phyloP scores from a whole-genome alignment of 495 filamentous ascomycete species.

The Choiromyces venosus region DNA sequence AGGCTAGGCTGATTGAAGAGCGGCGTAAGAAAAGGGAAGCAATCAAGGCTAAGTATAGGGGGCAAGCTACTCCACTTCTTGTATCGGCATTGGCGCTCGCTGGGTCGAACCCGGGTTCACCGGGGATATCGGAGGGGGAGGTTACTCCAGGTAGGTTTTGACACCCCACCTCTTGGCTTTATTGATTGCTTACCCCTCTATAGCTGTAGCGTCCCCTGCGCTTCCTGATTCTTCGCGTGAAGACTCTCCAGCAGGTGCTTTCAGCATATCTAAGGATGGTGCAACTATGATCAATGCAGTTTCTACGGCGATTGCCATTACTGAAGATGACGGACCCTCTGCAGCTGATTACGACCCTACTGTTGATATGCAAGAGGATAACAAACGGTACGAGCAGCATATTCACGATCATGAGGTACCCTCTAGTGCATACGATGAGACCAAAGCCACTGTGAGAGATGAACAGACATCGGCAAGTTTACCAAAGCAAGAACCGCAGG shows the following conservation, averaged over 20 bases:
- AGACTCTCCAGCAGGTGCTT: constrained; percentile 52
- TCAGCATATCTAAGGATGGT: constrained; percentile 55
- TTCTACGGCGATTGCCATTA: constrained; percentile 44
- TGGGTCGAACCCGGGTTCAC: constrained; percentile 52
- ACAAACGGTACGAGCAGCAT: constrained; percentile 61
- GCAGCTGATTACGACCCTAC: constrained; percentile 96
- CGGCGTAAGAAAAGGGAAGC: constrained; percentile 82
- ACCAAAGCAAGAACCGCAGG: constrained; percentile 43
- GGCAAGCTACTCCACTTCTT: constrained; percentile 64
- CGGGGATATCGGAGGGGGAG: constrained; percentile 45
- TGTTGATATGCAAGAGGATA: constrained; percentile 84
- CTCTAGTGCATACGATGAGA: constrained; percentile 60
- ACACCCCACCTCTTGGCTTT: not conserved
- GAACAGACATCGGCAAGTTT: constrained; percentile 51
- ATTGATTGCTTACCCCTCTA: not conserved
- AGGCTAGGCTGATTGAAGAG: constrained; percentile 76
- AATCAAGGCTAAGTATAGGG: constrained; percentile 75
- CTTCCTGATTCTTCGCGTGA: constrained; percentile 42
- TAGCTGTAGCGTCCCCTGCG: constrained; percentile 14
- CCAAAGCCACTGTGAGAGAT: constrained; percentile 53
- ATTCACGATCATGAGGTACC: constrained; percentile 52
- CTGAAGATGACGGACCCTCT: constrained; percentile 72
- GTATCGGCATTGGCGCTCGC: constrained; percentile 69
- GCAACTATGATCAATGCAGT: constrained; percentile 57
- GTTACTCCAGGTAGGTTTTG: constrained; percentile 37